Evolutionary conservation across 2,329 filamentous ascomycete species (phyloP).

Genomic region (Drechslerella dactyloides): DNA sequence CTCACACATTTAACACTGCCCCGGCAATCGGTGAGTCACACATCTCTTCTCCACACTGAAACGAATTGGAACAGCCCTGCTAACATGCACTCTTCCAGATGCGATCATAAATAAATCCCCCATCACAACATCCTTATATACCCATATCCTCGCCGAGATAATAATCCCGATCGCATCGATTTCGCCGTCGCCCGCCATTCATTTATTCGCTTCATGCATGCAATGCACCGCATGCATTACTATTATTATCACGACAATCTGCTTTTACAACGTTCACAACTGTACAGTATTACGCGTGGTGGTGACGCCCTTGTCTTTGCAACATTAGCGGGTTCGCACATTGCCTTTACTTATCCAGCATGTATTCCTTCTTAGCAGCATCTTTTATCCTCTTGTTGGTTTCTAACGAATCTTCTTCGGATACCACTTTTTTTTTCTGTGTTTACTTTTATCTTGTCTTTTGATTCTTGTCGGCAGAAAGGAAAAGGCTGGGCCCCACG

Average conservation of each 20-base stretch:
- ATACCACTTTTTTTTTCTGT: background rate
- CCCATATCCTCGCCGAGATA: conserved; percentile 24
- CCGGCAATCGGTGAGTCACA: conserved; percentile 46
- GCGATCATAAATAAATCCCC: conserved; percentile 34
- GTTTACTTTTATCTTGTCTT: background rate
- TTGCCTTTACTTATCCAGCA: conserved; percentile 12
- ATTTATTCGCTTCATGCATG: too few species aligned
- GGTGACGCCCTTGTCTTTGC: conserved; percentile 44
- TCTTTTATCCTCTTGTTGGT: conserved; percentile 13
- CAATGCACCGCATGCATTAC: too few species aligned
- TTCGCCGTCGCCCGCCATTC: too few species aligned
- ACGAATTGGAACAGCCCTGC: conserved; percentile 13
- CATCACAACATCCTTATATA: conserved; percentile 11
- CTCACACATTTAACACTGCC: conserved; percentile 18
- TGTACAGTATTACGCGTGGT: conserved; percentile 51
- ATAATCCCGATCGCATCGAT: conserved; percentile 28
- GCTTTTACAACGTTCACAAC: conserved; percentile 26
- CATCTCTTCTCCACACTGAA: conserved; percentile 11
- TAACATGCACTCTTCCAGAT: conserved; percentile 33
- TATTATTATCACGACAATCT: conserved; percentile 47
- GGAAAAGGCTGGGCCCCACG: conserved; percentile 47
- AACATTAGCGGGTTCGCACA: conserved; percentile 49
- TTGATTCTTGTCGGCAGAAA: conserved; percentile 21
- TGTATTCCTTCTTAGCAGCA: conserved; percentile 48
- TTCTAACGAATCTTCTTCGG: conserved; percentile 5